A percentile compares a stretch with the other conserved stretches of the same genome.
phyloP scores from a whole-genome alignment of 2,329 filamentous ascomycete genomes.

The Dryadomyces sulphureus region DNA sequence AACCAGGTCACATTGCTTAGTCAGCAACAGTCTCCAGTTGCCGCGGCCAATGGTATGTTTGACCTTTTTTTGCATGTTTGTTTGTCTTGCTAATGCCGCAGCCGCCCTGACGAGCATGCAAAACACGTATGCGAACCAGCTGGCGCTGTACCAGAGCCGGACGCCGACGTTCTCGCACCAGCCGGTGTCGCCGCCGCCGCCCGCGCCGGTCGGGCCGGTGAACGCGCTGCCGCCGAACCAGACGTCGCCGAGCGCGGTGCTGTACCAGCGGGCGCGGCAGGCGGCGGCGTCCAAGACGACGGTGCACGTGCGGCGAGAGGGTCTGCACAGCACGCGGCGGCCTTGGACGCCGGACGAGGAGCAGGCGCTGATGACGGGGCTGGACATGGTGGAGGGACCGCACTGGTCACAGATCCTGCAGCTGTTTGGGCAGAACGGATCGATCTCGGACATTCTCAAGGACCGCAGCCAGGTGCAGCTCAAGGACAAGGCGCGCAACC shows the following conservation, averaged over 20 bases:
- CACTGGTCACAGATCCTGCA: constrained; percentile 88
- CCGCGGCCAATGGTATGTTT: constrained; percentile 6
- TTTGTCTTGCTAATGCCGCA: background rate
- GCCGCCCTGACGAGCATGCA: constrained; percentile 9
- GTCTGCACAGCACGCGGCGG: constrained; percentile 48
- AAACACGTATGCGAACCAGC: constrained; percentile 8
- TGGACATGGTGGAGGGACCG: constrained; percentile 78
- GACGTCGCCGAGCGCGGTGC: constrained; percentile 34
- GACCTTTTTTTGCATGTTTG: background rate
- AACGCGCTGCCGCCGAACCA: constrained; percentile 38
- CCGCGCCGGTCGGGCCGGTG: constrained; percentile 16
- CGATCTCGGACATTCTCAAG: constrained; percentile 68
- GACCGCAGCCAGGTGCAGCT: constrained; percentile 84
- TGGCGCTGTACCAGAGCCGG: constrained; percentile 8
- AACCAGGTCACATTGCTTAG: constrained; percentile 2
- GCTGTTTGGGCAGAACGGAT: constrained; percentile 67
- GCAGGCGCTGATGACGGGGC: constrained; percentile 73
- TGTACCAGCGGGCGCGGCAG: constrained; percentile 45
- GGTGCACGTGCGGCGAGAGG: constrained; percentile 39
- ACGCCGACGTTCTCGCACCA: constrained; percentile 4
- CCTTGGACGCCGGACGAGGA: constrained; percentile 86
- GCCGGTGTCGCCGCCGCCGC: constrained; percentile 4
- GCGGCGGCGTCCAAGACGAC: constrained; percentile 42
- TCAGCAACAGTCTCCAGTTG: constrained; percentile 4
- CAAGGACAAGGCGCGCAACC: constrained; percentile 81